phyloP scores from a whole-genome alignment of 208 protist species.

The Vickermania ingenoplastis region DNA sequence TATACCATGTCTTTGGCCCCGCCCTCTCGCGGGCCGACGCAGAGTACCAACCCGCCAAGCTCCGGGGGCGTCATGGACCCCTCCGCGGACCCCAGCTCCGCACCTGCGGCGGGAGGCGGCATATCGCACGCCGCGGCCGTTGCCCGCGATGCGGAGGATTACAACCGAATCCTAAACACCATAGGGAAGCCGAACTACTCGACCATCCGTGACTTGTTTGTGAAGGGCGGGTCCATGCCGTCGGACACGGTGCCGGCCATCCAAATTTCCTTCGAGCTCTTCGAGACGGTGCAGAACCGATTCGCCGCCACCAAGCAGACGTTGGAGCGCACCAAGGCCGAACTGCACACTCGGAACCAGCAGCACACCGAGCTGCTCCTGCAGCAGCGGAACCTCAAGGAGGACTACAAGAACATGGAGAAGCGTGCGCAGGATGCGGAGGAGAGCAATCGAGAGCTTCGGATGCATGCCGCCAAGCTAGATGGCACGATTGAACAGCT shows the following conservation, averaged over 20 bases:
- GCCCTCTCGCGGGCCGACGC: not conserved
- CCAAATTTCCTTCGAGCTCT: constrained; percentile 78
- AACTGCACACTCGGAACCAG: constrained; percentile 58
- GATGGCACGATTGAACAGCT: constrained; percentile 65
- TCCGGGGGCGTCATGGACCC: too few species aligned
- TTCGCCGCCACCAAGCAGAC: constrained; percentile 59
- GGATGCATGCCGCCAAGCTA: constrained; percentile 55
- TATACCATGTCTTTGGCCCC: too few species aligned
- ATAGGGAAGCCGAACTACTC: constrained; percentile 57
- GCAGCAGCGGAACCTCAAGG: constrained; percentile 35
- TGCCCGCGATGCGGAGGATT: constrained; percentile 27
- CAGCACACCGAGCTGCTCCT: constrained; percentile 43
- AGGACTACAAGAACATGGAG: constrained; percentile 35
- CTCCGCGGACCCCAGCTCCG: too few species aligned
- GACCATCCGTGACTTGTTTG: constrained; percentile 51
- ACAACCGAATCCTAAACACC: constrained; percentile 52
- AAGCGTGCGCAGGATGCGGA: constrained; percentile 46
- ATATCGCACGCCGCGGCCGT: not conserved
- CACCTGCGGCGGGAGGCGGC: not conserved
- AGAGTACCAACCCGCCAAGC: too few species aligned
- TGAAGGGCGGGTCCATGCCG: constrained; percentile 29
- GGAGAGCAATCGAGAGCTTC: constrained; percentile 51
- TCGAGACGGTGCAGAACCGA: constrained; percentile 76
- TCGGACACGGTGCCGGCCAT: constrained; percentile 53
- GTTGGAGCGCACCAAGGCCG: constrained; percentile 55